A percentile compares a stretch with the other conserved stretches of the same genome.
These are phyloP conservation scores for Tylopilus plumbeoviolaceoides DNA, from an alignment of 768 basidiomycete species.

Conservation along the genomic window DNA sequence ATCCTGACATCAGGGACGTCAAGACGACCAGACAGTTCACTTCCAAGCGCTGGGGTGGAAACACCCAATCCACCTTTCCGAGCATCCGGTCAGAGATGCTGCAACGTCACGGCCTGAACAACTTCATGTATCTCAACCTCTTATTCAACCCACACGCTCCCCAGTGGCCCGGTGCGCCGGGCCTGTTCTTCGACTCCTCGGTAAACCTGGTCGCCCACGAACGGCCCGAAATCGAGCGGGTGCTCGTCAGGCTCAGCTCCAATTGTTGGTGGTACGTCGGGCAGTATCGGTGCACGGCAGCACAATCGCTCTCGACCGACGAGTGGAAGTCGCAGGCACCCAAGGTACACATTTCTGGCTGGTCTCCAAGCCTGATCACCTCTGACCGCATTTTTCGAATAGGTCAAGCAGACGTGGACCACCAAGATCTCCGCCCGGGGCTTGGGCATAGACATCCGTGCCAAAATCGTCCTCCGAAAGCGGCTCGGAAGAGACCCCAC, in stretches of 20 bases:
- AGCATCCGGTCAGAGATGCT: slow-evolving; percentile 8
- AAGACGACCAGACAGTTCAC: slow-evolving; percentile 16
- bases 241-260: slow-evolving; percentile 9
- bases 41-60: slow-evolving; percentile 18
- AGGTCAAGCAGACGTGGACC: slow-evolving; percentile 21
- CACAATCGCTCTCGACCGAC: slow-evolving; percentile 3
- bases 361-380: background rate
- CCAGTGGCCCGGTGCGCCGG: slow-evolving; percentile 14
- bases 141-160: slow-evolving; percentile 18
- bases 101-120: slow-evolving; percentile 10
- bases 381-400: background rate
- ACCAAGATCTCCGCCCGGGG: slow-evolving; percentile 11
- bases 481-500: slow-evolving; percentile 15
- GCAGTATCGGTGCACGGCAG: slow-evolving; percentile 15
- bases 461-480: slow-evolving; percentile 16
- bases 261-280: slow-evolving; percentile 18
- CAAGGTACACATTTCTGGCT: background rate
- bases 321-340: slow-evolving; percentile 19
- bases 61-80: slow-evolving; percentile 13
- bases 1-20: slow-evolving; percentile 13
- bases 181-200: slow-evolving; percentile 14
- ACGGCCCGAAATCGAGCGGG: slow-evolving; percentile 2
- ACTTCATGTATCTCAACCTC: slow-evolving; percentile 20
- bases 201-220: background rate
- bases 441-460: slow-evolving; percentile 11